Conservation (phyloP, 2,329 filamentous ascomycete genomes). For the Rosellinia necatrix region DNA sequence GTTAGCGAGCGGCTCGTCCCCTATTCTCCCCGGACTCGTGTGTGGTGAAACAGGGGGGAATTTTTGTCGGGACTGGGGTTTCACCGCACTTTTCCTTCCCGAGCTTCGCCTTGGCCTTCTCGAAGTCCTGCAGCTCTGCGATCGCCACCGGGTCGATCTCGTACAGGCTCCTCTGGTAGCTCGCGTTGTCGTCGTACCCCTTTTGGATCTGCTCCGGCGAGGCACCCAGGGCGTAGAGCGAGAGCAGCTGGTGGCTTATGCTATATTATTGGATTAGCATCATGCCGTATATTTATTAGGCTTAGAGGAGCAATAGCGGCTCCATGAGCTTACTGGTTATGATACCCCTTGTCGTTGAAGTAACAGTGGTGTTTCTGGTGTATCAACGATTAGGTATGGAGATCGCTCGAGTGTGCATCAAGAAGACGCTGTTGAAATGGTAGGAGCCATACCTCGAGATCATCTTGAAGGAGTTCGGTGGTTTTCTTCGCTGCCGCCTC, state of each 20-base stretch:
- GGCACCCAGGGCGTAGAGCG: slow-evolving; percentile 77
- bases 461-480: slow-evolving; percentile 73
- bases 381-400: neutral
- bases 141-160: slow-evolving; percentile 53
- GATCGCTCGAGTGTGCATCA: neutral
- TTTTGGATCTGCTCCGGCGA: slow-evolving; percentile 60
- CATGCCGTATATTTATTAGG: neutral
- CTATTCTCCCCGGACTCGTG: too few species aligned
- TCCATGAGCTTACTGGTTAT: slow-evolving; percentile 69
- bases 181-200: slow-evolving; percentile 67
- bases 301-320: neutral
- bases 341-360: slow-evolving; percentile 76
- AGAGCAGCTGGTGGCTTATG: slow-evolving; percentile 75
- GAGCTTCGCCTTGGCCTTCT: slow-evolving; percentile 61
- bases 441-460: slow-evolving; percentile 60
- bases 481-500: slow-evolving; percentile 65
- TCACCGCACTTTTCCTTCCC: slow-evolving; percentile 55
- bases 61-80: neutral
- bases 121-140: slow-evolving; percentile 60
- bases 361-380: slow-evolving; percentile 70
- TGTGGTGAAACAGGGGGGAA: neutral
- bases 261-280: slow-evolving; percentile 39
- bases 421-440: too few species aligned
- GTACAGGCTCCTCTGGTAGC: slow-evolving; percentile 65
- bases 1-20: slow-evolving; percentile 4